These are phyloP conservation scores for Chlorella variabilis DNA, from an alignment of 163 green algal species.

Conservation along the genomic window DNA sequence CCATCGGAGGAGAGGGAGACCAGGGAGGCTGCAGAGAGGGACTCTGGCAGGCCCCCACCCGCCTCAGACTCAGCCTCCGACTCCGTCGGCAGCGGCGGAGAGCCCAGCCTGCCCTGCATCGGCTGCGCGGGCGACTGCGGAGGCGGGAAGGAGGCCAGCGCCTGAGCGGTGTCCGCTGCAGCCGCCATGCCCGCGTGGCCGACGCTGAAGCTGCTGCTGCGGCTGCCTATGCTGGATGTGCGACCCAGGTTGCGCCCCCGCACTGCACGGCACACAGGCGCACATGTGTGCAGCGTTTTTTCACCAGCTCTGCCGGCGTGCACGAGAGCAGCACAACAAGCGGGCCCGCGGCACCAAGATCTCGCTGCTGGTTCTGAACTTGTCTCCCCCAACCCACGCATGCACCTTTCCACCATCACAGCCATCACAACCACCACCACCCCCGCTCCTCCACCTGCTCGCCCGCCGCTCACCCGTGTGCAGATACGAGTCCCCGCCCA, in stretches of 20 bases:
- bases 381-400: not conserved
- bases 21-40: not conserved
- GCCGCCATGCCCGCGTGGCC: not conserved
- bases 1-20: conserved; percentile 7
- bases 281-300: not conserved
- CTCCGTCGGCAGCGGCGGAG: not conserved
- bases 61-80: not conserved
- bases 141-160: conserved; percentile 25
- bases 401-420: too few species aligned
- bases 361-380: too few species aligned
- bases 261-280: not conserved
- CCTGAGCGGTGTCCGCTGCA: not conserved
- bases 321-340: not conserved
- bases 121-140: not conserved
- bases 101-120: not conserved
- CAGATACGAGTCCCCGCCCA: conserved; percentile 90
- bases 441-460: too few species aligned
- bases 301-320: not conserved
- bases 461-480: conserved; percentile 70
- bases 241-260: not conserved
- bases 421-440: too few species aligned
- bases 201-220: conserved; percentile 6
- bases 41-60: not conserved
- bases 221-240: conserved; percentile 4
- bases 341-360: too few species aligned